Conservation (phyloP, 495 filamentous ascomycete species). For the Aspergillus sclerotiicarbonarius region DNA sequence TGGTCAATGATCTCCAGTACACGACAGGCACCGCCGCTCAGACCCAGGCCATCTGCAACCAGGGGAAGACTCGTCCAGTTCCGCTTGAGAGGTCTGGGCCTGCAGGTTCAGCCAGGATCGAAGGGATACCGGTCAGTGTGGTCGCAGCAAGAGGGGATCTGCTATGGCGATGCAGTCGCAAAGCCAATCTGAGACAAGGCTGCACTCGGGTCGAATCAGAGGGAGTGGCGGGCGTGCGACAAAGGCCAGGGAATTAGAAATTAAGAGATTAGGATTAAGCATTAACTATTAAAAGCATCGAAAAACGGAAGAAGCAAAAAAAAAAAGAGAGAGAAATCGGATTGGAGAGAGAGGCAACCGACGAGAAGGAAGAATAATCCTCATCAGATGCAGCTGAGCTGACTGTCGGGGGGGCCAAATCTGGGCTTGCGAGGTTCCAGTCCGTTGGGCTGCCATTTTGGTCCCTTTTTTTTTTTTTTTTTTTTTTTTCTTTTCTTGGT, state of each 20-base stretch:
- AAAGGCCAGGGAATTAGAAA: background rate
- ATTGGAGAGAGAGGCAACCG: constrained; percentile 6
- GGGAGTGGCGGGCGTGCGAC: background rate
- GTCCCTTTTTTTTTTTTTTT: constrained; percentile 3
- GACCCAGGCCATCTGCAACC: constrained; percentile 15
- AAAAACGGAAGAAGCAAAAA: constrained; percentile 5
- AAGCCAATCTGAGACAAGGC: constrained; percentile 9
- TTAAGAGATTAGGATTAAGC: constrained; percentile 9
- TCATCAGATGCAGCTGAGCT: constrained; percentile 6
- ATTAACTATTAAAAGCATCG: constrained; percentile 1
- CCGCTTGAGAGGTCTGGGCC: constrained; percentile 11
- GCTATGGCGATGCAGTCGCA: constrained; percentile 10
- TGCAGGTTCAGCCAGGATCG: constrained; percentile 11
- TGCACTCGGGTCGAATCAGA: background rate
- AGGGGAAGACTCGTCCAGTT: constrained; percentile 2
- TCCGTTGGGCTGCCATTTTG: background rate
- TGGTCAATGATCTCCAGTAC: constrained; percentile 2
- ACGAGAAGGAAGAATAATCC: constrained; percentile 15
- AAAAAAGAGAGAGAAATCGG: constrained; percentile 1
- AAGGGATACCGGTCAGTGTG: constrained; percentile 4
- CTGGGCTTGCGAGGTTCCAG: too few species aligned
- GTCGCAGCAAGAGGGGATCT: constrained; percentile 9
- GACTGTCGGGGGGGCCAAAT: too few species aligned
- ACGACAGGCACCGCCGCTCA: constrained; percentile 8
- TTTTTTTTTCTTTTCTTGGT: constrained; percentile 5